Evolutionary conservation across 192 early-diverging fungal genomes (phyloP).

Genomic region (Paraglomus brasilianum): DNA sequence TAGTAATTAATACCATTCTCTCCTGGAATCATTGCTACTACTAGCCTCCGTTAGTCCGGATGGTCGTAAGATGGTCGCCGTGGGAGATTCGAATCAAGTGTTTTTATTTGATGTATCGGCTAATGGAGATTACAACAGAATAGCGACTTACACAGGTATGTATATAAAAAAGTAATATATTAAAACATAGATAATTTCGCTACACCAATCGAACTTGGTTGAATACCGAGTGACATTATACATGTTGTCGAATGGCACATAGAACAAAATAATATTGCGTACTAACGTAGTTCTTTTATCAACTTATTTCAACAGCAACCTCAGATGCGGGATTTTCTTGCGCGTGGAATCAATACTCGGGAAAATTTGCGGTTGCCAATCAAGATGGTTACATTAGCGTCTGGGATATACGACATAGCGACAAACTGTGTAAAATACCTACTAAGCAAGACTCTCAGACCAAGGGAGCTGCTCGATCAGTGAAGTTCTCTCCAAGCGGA

Average conservation of each 20-base stretch:
- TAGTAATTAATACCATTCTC: not conserved
- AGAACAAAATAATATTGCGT: no score
- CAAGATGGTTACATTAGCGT: constrained; percentile 92
- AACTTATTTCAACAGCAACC: constrained; percentile 45
- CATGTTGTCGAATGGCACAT: no score
- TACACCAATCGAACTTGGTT: not conserved
- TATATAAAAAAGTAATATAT: not conserved
- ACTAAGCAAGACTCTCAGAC: constrained; percentile 55
- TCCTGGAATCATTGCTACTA: constrained; percentile 6
- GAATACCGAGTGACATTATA: no score
- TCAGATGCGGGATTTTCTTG: constrained; percentile 91
- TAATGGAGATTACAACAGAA: constrained; percentile 64
- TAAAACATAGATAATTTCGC: constrained; percentile 11
- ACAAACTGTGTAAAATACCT: constrained; percentile 72
- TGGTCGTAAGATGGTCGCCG: constrained; percentile 86
- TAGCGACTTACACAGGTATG: constrained; percentile 72
- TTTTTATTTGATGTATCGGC: constrained; percentile 79
- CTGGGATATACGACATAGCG: constrained; percentile 83
- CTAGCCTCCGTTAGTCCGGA: constrained; percentile 86
- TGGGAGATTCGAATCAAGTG: constrained; percentile 86
- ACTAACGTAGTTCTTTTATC: not conserved
- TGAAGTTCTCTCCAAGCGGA: constrained; percentile 90
- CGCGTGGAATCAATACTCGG: constrained; percentile 90
- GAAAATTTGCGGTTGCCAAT: constrained; percentile 94
- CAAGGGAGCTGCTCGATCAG: constrained; percentile 75